Conservation (phyloP, 2,329 filamentous ascomycete species). For the Pseudocercospora eumusae region DNA sequence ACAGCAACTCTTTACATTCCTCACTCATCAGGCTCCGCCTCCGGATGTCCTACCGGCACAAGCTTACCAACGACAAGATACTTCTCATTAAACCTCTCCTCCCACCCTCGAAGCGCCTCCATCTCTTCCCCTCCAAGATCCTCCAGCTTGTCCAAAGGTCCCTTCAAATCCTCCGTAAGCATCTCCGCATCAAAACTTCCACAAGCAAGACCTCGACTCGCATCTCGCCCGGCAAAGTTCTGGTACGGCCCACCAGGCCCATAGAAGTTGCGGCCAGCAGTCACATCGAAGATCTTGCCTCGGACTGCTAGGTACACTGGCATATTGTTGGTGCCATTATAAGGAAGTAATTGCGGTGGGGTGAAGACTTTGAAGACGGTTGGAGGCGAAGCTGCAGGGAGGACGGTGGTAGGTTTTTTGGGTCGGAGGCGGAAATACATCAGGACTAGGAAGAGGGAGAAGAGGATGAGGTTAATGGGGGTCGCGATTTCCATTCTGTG, state of each 20-base stretch:
- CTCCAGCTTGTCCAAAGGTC: constrained; percentile 73
- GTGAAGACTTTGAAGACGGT: constrained; percentile 87
- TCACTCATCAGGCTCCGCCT: constrained; percentile 46
- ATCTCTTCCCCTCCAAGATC: constrained; percentile 73
- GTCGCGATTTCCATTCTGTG: constrained; percentile 59
- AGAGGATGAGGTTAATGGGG: constrained; percentile 63
- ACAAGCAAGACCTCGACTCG: constrained; percentile 80
- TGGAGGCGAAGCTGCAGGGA: constrained; percentile 63
- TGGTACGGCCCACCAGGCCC: constrained; percentile 91
- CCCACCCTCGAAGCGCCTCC: constrained; percentile 86
- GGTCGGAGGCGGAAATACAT: constrained; percentile 62
- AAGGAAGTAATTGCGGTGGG: constrained; percentile 77
- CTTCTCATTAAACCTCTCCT: constrained; percentile 89
- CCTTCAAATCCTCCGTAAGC: constrained; percentile 87
- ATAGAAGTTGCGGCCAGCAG: constrained; percentile 86
- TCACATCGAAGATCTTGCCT: constrained; percentile 88
- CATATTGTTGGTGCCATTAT: constrained; percentile 71
- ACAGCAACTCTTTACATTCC: not conserved
- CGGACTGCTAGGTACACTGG: constrained; percentile 91
- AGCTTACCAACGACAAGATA: constrained; percentile 92
- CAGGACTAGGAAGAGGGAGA: constrained; percentile 59
- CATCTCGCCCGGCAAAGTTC: constrained; percentile 94
- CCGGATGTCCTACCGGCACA: constrained; percentile 63
- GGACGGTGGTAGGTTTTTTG: constrained; percentile 46
- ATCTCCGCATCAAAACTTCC: constrained; percentile 94